phyloP scores from a whole-genome alignment of 2,329 filamentous ascomycete genomes.

The Beauveria sp. region DNA sequence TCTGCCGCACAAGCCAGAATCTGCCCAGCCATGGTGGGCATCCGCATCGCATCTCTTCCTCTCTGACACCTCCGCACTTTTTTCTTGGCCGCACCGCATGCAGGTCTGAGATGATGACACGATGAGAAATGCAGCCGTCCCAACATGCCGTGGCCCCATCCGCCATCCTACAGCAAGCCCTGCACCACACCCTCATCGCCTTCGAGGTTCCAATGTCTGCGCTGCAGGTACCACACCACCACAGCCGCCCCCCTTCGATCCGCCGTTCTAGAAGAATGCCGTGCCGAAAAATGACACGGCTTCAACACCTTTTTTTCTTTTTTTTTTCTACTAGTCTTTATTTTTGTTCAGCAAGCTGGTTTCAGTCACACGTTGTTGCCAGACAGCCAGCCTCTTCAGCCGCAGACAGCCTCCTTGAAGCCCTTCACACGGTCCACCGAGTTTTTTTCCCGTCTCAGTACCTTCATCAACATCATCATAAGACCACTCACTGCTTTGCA shows the following conservation, averaged over 20 bases:
- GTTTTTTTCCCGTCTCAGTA: background rate
- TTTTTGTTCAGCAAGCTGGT: background rate
- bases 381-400: background rate
- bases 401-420: too few relatives aligned
- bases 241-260: background rate
- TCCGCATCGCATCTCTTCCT: too few relatives aligned
- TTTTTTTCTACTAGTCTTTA: too few relatives aligned
- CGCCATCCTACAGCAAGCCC: background rate
- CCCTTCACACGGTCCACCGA: too few relatives aligned
- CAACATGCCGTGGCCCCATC: background rate
- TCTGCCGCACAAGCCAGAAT: background rate
- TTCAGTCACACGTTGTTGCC: background rate
- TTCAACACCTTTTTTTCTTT: background rate
- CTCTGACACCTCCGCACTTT: background rate
- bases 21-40: background rate
- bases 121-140: background rate
- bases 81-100: background rate
- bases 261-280: slow-evolving; percentile 1
- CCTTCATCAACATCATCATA: background rate
- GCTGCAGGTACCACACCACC: slow-evolving; percentile 8
- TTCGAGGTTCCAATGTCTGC: background rate
- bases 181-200: background rate
- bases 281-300: background rate
- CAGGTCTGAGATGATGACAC: background rate
- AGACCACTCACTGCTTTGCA: background rate